Base-by-base conservation (phyloP, 352 stramenopile species). In the Pseudoperonospora humuli region DNA sequence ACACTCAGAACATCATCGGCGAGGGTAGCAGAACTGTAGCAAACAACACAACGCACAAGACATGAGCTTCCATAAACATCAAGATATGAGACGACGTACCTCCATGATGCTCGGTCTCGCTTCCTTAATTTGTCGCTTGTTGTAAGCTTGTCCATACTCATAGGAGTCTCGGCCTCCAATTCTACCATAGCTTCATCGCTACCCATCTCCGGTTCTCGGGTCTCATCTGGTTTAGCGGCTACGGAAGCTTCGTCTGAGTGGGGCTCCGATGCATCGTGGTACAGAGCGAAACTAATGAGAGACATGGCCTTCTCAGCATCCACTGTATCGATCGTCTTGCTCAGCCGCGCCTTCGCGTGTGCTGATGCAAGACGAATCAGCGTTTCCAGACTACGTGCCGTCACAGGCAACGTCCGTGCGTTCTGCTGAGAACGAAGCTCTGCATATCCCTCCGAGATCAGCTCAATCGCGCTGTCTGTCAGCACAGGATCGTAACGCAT, bases 311-410 rank as follows among this genome's bases (percentile, higher is more conserved):
- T 80, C 44, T 92, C 80, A 3, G 86, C 84, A 39, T 96, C 87
- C 23, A 67, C 51, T 29, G 61, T 46, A 45, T 95, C 84, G 21
- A 96, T 88, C 7, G 72, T 75, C 54, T 88, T 87, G 61, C 82
- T 95, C 54, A 98, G 60, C 0, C 95, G 84, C 15, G 86, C 70
- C 67, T 99, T 99, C 3, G 97, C 96, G 54, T 99, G 96, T 11
- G 97, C 97, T 23, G 89, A 98, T 3, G 94, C 84, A 11, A 99
- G 60, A 70, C 97, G 95, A 75, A 99, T 99, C n/a, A 99, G 77
- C 20, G 96, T 99, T 64, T 99, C 97, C 34, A 99, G 66, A 59
- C 84, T 97, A 87, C 97, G 96, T 8, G 96, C 96, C 10, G 97
- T 99, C 20, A 99, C 95, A 7, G 93, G 93, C 1, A 97, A 67